A percentile compares a stretch with the other conserved stretches of the same genome.
Evolutionary conservation across 1,139 yeast species (phyloP).

Genomic region (Hansenula anomala): DNA sequence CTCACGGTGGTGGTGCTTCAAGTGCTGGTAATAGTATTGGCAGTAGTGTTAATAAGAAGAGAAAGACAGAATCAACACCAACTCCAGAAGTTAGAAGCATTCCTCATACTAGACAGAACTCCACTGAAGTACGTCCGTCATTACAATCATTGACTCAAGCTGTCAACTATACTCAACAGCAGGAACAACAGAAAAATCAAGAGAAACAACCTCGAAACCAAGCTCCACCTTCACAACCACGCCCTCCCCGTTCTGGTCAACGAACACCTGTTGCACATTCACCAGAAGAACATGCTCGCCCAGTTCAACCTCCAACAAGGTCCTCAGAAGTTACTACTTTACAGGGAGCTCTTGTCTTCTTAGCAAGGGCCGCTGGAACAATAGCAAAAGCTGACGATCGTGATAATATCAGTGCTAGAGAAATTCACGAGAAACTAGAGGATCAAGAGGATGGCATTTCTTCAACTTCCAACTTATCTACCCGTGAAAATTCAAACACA

Average conservation of each 20-base stretch:
- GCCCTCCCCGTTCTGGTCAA: constrained; percentile 2
- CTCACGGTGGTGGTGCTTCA: constrained; percentile 4
- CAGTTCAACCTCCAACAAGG: constrained; percentile 12
- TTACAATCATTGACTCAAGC: constrained; percentile 1
- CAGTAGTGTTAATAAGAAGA: constrained; percentile 4
- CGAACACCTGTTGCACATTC: not conserved
- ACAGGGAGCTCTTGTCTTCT: constrained; percentile 63
- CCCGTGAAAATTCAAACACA: constrained; percentile 4
- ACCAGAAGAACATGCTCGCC: not conserved
- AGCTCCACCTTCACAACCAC: not conserved
- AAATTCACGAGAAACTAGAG: constrained; percentile 40
- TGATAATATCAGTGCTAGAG: constrained; percentile 62
- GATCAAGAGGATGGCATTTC: constrained; percentile 9
- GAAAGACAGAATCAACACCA: constrained; percentile 5
- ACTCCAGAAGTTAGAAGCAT: not conserved
- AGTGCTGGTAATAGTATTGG: not conserved
- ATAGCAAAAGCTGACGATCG: constrained; percentile 64
- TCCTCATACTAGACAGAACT: not conserved
- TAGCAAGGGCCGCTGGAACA: constrained; percentile 71
- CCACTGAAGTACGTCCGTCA: not conserved
- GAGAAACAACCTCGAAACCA: too few species aligned
- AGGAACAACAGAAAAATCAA: not conserved
- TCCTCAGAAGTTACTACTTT: constrained; percentile 36
- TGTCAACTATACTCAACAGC: not conserved
- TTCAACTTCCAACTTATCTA: constrained; percentile 1